These are phyloP conservation scores for Mollisiaceae sp. DNA, from an alignment of 2,329 filamentous ascomycete genomes.

Conservation along the genomic window DNA sequence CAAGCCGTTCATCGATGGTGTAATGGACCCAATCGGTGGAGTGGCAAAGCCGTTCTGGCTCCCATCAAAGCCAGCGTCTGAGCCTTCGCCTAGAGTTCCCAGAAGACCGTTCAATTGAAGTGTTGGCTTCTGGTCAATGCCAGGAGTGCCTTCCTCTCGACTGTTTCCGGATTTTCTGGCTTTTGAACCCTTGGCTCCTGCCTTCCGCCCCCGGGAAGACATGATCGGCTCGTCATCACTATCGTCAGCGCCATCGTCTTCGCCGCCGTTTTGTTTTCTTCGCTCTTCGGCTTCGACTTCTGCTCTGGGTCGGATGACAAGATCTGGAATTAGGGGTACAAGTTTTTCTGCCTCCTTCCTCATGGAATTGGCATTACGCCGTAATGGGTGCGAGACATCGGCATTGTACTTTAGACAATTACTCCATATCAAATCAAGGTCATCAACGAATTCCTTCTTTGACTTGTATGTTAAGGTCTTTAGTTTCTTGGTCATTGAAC, in stretches of 20 bases:
- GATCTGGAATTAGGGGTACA: slow-evolving; percentile 91
- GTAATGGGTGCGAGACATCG: slow-evolving; percentile 82
- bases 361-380: slow-evolving; percentile 95
- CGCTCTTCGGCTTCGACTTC: slow-evolving; percentile 91
- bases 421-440: slow-evolving; percentile 94
- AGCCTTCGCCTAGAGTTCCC: slow-evolving; percentile 69
- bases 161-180: slow-evolving; percentile 76
- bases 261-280: slow-evolving; percentile 83
- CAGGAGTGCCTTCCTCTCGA: slow-evolving; percentile 79
- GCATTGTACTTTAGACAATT: slow-evolving; percentile 97
- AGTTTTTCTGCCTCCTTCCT: slow-evolving; percentile 97
- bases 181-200: slow-evolving; percentile 69
- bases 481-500: slow-evolving; percentile 97
- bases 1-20: slow-evolving; percentile 73
- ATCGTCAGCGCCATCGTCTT: slow-evolving; percentile 87
- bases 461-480: slow-evolving; percentile 80
- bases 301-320: slow-evolving; percentile 85
- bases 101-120: slow-evolving; percentile 70
- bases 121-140: slow-evolving; percentile 73
- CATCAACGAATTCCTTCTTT: slow-evolving; percentile 92
- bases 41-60: slow-evolving; percentile 86
- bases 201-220: slow-evolving; percentile 91
- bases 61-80: slow-evolving; percentile 74
- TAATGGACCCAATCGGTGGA: slow-evolving; percentile 76
- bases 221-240: slow-evolving; percentile 98